These are phyloP conservation scores for Skeletonema potamos DNA, from an alignment of 108 stramenopile species.

Conservation along the genomic window DNA sequence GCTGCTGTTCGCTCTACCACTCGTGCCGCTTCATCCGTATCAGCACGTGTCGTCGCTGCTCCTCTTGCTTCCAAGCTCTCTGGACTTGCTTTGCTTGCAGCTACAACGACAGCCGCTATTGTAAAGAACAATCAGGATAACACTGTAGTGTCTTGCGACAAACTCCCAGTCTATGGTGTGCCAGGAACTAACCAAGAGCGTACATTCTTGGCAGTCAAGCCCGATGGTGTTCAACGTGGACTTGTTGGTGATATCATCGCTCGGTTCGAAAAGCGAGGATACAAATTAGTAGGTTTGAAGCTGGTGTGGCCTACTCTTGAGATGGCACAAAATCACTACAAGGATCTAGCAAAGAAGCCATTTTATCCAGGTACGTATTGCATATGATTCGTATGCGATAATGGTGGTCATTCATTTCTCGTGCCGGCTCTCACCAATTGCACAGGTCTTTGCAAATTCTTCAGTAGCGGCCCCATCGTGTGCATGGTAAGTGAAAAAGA, in stretches of 20 bases:
- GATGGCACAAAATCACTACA: conserved; percentile 92
- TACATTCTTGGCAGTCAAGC: conserved; percentile 92
- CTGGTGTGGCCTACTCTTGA: conserved; percentile 89
- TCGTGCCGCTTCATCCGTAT: conserved; percentile 7
- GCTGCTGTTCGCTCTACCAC: not conserved
- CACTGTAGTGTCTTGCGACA: conserved; percentile 31
- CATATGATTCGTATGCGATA: not conserved
- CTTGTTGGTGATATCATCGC: conserved; percentile 92
- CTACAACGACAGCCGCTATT: conserved; percentile 10
- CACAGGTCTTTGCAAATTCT: conserved; percentile 82
- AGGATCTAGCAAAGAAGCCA: conserved; percentile 86
- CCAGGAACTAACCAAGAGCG: conserved; percentile 86
- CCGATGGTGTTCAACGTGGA: conserved; percentile 96
- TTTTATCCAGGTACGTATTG: conserved; percentile 71
- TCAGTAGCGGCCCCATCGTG: conserved; percentile 90
- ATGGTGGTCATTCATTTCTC: not conserved
- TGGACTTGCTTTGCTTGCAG: conserved; percentile 13
- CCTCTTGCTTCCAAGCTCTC: conserved; percentile 15
- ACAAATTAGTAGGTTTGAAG: conserved; percentile 86
- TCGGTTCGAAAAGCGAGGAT: conserved; percentile 94
- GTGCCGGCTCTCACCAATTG: not conserved
- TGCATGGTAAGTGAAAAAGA: conserved; percentile 68
- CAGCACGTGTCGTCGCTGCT: conserved; percentile 17
- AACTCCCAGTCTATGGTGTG: conserved; percentile 67
- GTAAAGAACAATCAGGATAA: conserved; percentile 9